A percentile compares a stretch with the other conserved stretches of the same genome.
phyloP scores from a whole-genome alignment of 2,329 filamentous ascomycete genomes.

The Sporothrix schenckii region DNA sequence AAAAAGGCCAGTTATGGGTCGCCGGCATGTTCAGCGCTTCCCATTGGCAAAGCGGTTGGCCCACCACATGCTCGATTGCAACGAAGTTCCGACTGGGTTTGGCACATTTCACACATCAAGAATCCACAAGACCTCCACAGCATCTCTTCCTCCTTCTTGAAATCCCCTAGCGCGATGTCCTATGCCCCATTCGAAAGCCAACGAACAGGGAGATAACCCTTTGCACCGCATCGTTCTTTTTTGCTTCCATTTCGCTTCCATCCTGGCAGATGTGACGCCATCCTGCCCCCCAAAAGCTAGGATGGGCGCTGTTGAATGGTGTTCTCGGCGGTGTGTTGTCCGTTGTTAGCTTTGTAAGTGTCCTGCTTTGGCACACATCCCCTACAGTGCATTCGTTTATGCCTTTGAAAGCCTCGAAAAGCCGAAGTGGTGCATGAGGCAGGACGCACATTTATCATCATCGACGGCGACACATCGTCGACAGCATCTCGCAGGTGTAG shows the following conservation, averaged over 20 bases:
- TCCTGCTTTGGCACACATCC: not conserved
- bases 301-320: not conserved
- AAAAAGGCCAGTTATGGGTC: constrained; percentile 13
- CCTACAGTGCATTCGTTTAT: not conserved
- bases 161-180: constrained; percentile 29
- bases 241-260: constrained; percentile 29
- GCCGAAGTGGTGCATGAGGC: not conserved
- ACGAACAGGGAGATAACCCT: constrained; percentile 21
- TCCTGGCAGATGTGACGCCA: constrained; percentile 26
- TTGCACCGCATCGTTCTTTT: constrained; percentile 28
- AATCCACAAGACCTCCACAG: constrained; percentile 24
- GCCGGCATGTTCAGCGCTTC: not conserved
- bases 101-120: not conserved
- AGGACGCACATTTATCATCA: not conserved
- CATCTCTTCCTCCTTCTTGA: constrained; percentile 29
- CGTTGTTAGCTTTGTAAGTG: not conserved
- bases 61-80: constrained; percentile 11
- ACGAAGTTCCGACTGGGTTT: constrained; percentile 5
- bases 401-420: constrained; percentile 17
- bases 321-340: not conserved
- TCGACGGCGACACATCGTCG: not conserved
- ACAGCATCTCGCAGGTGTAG: not conserved
- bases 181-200: constrained; percentile 13
- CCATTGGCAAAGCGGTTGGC: constrained; percentile 22
- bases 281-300: not conserved